Conservation (phyloP, 331 rosid genomes). For the Rhamnella rubrinervis region DNA sequence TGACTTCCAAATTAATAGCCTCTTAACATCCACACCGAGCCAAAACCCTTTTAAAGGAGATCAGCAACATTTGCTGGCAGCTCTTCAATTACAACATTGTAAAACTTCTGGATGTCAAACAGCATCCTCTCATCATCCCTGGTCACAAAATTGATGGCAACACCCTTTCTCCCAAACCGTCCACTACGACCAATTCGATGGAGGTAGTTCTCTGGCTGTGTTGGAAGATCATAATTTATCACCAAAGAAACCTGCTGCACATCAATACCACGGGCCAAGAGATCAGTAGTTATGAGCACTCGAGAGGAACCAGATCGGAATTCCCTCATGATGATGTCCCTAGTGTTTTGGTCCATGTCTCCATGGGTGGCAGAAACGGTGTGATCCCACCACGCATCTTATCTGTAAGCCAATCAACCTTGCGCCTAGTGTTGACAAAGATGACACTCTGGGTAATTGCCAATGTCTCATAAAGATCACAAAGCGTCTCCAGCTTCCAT, state of each 20-base stretch:
- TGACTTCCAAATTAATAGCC: constrained; percentile 27
- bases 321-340: constrained; percentile 82
- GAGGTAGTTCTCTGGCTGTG: constrained; percentile 74
- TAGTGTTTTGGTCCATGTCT: constrained; percentile 84
- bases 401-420: constrained; percentile 75
- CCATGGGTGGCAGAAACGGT: constrained; percentile 81
- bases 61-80: constrained; percentile 75
- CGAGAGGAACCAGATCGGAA: constrained; percentile 81
- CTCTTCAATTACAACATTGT: constrained; percentile 61
- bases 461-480: constrained; percentile 68
- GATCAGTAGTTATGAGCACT: constrained; percentile 71
- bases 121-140: constrained; percentile 59
- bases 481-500: constrained; percentile 74
- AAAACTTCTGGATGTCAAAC: constrained; percentile 65
- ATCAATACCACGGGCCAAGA: constrained; percentile 73
- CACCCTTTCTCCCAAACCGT: constrained; percentile 68
- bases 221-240: constrained; percentile 67
- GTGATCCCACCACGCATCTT: constrained; percentile 69
- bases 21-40: constrained; percentile 9
- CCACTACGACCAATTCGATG: constrained; percentile 79
- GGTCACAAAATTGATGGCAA: constrained; percentile 69
- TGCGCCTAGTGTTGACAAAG: constrained; percentile 71
- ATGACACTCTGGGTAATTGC: constrained; percentile 75
- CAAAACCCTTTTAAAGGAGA: constrained; percentile 49
- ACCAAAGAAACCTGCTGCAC: constrained; percentile 77